Percentiles rank a stretch among this genome's conserved stretches.
Evolutionary conservation across 192 early-diverging fungal genomes (phyloP).

Genomic region (Kickxella alabastrina): DNA sequence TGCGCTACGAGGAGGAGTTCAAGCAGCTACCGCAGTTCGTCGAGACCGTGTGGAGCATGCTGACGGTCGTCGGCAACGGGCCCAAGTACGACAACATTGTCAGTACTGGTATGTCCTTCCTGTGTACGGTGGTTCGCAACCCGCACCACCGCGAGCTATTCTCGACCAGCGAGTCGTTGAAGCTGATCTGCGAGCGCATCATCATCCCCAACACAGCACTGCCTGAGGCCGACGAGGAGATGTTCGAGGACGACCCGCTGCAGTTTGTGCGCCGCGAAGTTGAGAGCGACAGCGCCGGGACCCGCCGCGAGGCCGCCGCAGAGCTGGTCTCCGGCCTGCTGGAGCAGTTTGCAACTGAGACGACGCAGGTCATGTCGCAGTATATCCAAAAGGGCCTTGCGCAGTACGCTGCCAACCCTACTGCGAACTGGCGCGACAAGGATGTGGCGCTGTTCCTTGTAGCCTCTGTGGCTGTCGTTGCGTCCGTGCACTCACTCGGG

Average conservation of each 20-base stretch:
- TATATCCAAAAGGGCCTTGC: conserved; percentile 71
- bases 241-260: conserved; percentile 96
- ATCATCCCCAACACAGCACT: conserved; percentile 89
- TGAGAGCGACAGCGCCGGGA: conserved; percentile 88
- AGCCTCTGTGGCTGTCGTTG: conserved; percentile 80
- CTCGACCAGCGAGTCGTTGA: conserved; percentile 63
- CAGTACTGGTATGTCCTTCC: conserved; percentile 82
- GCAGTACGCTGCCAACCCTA: conserved; percentile 68
- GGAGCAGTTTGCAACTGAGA: conserved; percentile 79
- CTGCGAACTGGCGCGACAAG: conserved; percentile 86
- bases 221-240: conserved; percentile 83
- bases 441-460: conserved; percentile 93
- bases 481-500: conserved; percentile 73
- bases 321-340: conserved; percentile 90
- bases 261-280: conserved; percentile 91
- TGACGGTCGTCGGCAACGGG: conserved; percentile 68
- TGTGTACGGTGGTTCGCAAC: conserved; percentile 81
- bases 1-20: conserved; percentile 91
- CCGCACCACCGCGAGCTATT: conserved; percentile 73
- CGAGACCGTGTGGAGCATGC: conserved; percentile 79
- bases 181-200: conserved; percentile 84
- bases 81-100: conserved; percentile 84
- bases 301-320: conserved; percentile 85
- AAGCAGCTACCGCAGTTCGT: conserved; percentile 76
- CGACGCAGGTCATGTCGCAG: conserved; percentile 74